Evolutionary conservation across 2,329 filamentous ascomycete species (phyloP).

Genomic region (Colletotrichum eremochloae): DNA sequence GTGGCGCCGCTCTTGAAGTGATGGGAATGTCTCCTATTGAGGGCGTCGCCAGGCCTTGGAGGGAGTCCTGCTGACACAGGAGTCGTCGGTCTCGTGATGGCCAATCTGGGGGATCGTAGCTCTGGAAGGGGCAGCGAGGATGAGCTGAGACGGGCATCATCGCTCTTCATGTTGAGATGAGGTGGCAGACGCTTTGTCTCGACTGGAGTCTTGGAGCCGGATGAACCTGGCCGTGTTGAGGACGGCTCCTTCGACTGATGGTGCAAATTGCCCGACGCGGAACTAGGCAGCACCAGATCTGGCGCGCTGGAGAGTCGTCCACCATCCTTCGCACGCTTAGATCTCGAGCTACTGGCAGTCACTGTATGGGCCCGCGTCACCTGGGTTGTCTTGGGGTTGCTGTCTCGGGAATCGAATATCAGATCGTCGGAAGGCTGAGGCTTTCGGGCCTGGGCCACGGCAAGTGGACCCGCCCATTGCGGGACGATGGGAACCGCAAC

Average conservation of each 20-base stretch:
- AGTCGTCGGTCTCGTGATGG: slow-evolving; percentile 66
- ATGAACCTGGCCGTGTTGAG: slow-evolving; percentile 33
- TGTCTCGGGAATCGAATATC: slow-evolving; percentile 66
- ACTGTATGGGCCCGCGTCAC: slow-evolving; percentile 79
- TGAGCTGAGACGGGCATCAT: slow-evolving; percentile 75
- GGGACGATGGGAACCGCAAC: slow-evolving; percentile 81
- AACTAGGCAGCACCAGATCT: slow-evolving; percentile 50
- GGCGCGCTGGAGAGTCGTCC: slow-evolving; percentile 61
- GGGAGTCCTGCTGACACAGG: slow-evolving; percentile 68
- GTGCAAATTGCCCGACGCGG: slow-evolving; percentile 19
- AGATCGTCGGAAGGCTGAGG: slow-evolving; percentile 74
- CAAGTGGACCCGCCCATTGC: slow-evolving; percentile 83
- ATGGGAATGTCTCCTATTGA: slow-evolving; percentile 72
- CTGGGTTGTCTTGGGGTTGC: slow-evolving; percentile 66
- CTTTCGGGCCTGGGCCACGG: slow-evolving; percentile 84
- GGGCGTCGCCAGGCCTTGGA: slow-evolving; percentile 61
- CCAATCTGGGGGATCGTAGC: slow-evolving; percentile 64
- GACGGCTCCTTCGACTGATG: slow-evolving; percentile 31
- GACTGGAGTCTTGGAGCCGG: slow-evolving; percentile 49
- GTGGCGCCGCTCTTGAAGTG: slow-evolving; percentile 68
- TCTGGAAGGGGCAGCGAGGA: slow-evolving; percentile 77
- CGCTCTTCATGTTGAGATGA: slow-evolving; percentile 64
- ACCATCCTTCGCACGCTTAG: slow-evolving; percentile 62
- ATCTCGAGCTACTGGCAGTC: slow-evolving; percentile 62
- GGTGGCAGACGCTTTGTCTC: slow-evolving; percentile 59